Conservation (phyloP, 192 early-diverging fungal genomes). For the Jimgerdemannia lactiflua region DNA sequence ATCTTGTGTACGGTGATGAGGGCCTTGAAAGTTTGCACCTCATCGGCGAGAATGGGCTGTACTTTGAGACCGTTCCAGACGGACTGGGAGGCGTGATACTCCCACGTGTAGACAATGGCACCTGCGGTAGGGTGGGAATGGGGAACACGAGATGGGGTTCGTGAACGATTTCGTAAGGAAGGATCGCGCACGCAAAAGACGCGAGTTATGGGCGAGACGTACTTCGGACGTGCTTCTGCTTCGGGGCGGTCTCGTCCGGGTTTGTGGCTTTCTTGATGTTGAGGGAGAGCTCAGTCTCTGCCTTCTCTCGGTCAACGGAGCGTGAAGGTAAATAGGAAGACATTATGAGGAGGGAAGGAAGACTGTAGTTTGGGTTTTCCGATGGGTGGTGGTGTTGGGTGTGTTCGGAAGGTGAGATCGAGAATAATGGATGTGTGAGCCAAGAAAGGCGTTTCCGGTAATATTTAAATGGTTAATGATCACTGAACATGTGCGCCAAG, state of each 20-base stretch:
- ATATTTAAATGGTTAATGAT: no score
- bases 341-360: slow-evolving; percentile 3
- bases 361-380: background rate
- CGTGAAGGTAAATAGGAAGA: slow-evolving; percentile 46
- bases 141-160: background rate
- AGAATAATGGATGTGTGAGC: no score
- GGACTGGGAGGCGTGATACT: slow-evolving; percentile 80
- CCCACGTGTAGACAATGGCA: slow-evolving; percentile 93
- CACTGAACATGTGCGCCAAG: no score
- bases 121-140: slow-evolving; percentile 27
- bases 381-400: no score
- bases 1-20: slow-evolving; percentile 95
- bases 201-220: slow-evolving; percentile 12
- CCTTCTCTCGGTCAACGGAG: slow-evolving; percentile 64
- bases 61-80: slow-evolving; percentile 86
- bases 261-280: slow-evolving; percentile 91
- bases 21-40: slow-evolving; percentile 96
- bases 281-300: slow-evolving; percentile 81
- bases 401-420: no score
- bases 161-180: no score
- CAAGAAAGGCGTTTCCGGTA: no score
- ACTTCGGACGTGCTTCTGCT: slow-evolving; percentile 95
- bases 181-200: background rate
- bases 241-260: slow-evolving; percentile 89
- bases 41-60: slow-evolving; percentile 88